Evolutionary conservation across 495 filamentous ascomycete species (phyloP), one percentile per base, ranked within the genome.

Genomic region (Daldinia childiae): DNA sequence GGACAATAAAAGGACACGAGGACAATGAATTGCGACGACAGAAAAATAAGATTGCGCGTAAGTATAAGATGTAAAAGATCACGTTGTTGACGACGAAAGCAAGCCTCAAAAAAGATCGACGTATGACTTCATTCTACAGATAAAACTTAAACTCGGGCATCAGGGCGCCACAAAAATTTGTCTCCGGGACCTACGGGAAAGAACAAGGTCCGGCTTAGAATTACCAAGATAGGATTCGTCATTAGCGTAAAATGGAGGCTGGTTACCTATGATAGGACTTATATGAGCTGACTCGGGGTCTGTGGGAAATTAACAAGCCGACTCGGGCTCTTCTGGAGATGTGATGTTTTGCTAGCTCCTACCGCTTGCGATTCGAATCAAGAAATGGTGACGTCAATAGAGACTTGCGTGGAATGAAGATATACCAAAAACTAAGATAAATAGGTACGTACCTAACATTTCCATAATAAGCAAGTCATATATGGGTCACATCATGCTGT

Each of bases 61-160:
- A 24, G 29, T 52, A 38, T 41, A 66, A 45, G 54, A 52, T 11
- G 1, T 34, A 34, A 11, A 24, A 48, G 11, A 68, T 64, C 60
- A 68, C 48, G 64, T 51, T 66, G 50, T 55, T 52, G 51, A n/a
- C 60, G 59, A 57, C 67, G 64, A 45, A 65, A 50, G 27, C 45
- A 61, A 71, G 57, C 62, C 62, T 59, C 52, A 52, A 63, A 48
- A 64, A 27, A 29, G 64, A 68, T 68, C 64, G 50, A 64, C 64
- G 38, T 68, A 72, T 72, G 69, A 72, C 69, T 72, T 72, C 69
- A 72, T 71, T 59, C n/a, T 26, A 45, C 38, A 26, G 45, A 43
- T 41, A 26, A 71, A 52, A 43, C 17, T 50, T 1, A 27, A n/a
- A n/a, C 15, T 72, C 60, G 59, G 55, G 55, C 56, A 64, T 29